These are phyloP conservation scores for Petunia secreta DNA, from an alignment of 257 asterid species.

Conservation along the genomic window DNA sequence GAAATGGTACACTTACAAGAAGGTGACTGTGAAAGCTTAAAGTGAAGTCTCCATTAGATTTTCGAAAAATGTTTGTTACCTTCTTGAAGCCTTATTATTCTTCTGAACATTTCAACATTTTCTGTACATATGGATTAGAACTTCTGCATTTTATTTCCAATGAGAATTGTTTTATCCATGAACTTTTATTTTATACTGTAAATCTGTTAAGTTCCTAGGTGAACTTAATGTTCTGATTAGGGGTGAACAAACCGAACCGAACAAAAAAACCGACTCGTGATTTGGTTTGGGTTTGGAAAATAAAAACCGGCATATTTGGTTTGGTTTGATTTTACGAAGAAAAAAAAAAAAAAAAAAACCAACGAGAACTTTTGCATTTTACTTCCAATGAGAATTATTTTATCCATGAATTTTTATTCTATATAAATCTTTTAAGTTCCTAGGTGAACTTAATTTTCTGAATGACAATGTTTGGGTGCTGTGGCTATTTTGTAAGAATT, in stretches of 20 bases:
- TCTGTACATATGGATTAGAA: not conserved
- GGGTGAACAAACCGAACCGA: too few relatives aligned
- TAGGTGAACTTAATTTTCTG: not conserved
- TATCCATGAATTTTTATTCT: not conserved
- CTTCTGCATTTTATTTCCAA: not conserved
- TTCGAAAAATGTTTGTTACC: not conserved
- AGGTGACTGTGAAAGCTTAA: slow-evolving; percentile 35
- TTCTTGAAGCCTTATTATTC: not conserved
- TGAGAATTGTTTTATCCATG: not conserved
- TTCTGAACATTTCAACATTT: not conserved
- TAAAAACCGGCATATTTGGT: too few relatives aligned
- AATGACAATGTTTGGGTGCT: too few relatives aligned
- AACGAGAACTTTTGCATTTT: not conserved
- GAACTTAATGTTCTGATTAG: not conserved
- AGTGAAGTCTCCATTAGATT: not conserved
- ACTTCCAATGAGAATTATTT: not conserved
- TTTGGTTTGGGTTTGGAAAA: too few relatives aligned
- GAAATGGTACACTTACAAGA: slow-evolving; percentile 63
- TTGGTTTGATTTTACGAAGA: too few relatives aligned
- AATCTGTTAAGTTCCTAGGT: not conserved
- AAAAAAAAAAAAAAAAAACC: too few relatives aligned
- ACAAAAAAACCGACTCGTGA: too few relatives aligned
- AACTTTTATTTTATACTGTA: not conserved
- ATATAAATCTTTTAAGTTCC: not conserved
- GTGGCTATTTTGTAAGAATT: too few relatives aligned